Base-by-base conservation (phyloP, 495 filamentous ascomycete genomes). In the Penicillium lividum region DNA sequence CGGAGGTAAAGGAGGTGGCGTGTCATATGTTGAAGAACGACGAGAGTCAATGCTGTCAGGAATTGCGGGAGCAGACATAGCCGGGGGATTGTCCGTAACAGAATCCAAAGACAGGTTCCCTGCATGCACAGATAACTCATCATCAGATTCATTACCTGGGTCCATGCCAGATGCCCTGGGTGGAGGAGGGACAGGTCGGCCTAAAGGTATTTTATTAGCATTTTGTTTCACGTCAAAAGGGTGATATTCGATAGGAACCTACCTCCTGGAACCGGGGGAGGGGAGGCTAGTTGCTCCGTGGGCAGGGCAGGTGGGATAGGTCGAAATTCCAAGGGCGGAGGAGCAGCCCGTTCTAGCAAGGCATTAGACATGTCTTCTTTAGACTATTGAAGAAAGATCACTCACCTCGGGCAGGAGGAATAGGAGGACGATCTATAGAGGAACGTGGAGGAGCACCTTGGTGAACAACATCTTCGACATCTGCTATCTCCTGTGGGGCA, bases 121-220 rank as follows among this genome's bases (percentile, higher is more conserved):
- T 27, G 85, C 77, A 60, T 82, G 81, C 50, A 84, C 73, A n/a
- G 91, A 94, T 72, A 96, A 77, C 67, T 98, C 94, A 73, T 98
- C 95, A 72, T 96, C 95, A 9, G 93, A 97, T 66, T 88, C 91
- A 7, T 93, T 95, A 28, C 93, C 93, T 56, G 85, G 80, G 60
- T 86, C 92, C 31, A 82, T 86, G 43, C 90, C 90, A 50, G 78
- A 74, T 46, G 81, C 70, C 43, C 73, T 70, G 8, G 80, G 72
- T 58, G 77, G 67, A 28, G 79, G 81, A 62, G 80, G 79, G 18
- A 78, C 74, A 42, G 85, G 81, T 58, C 85, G 86, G 53, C 82
- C 87, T 90, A 66, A 48, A 13, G 13, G 11, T 46, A 5, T 4
- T 44, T 31, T 50, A 54, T 76, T 54, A 72, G 64, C 76, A 63